Percentiles rank a stretch among this genome's conserved stretches.
Evolutionary conservation across 495 filamentous ascomycete genomes (phyloP).

Genomic region (Clavariopsis aquatica): DNA sequence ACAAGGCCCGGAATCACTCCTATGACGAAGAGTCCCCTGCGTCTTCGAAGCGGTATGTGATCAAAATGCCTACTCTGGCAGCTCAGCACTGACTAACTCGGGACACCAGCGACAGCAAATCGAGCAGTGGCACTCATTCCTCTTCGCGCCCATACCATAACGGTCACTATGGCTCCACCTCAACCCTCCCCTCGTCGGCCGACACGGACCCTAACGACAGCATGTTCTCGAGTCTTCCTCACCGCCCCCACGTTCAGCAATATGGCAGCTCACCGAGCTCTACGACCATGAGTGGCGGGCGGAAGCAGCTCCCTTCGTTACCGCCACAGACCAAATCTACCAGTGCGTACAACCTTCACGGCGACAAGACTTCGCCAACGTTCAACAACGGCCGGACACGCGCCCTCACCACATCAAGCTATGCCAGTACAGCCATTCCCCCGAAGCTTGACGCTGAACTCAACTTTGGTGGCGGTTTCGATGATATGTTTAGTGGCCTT

Average conservation of each 20-base stretch:
- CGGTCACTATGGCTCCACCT: constrained; percentile 28
- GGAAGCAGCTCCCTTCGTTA: constrained; percentile 18
- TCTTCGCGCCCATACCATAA: constrained; percentile 27
- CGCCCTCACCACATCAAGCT: constrained; percentile 45
- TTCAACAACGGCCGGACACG: constrained; percentile 12
- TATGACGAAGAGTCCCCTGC: constrained; percentile 33
- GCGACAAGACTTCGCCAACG: neutral
- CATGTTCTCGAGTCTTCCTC: constrained; percentile 27
- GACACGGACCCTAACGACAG: constrained; percentile 33
- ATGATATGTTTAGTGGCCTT: constrained; percentile 42
- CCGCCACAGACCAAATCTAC: constrained; percentile 11
- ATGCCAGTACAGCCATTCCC: constrained; percentile 47
- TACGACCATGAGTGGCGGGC: constrained; percentile 1
- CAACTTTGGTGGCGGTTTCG: constrained; percentile 36
- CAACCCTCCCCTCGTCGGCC: constrained; percentile 37
- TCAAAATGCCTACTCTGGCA: neutral
- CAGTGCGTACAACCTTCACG: neutral
- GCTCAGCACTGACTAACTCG: constrained; percentile 13
- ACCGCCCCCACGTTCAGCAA: constrained; percentile 13
- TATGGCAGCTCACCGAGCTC: constrained; percentile 18
- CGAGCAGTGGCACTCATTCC: constrained; percentile 33
- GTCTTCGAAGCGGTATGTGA: constrained; percentile 34
- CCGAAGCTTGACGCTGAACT: constrained; percentile 40
- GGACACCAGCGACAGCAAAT: constrained; percentile 36
- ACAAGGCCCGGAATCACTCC: constrained; percentile 33